Percentiles rank a stretch among this genome's conserved stretches.
phyloP scores from a whole-genome alignment of 179 eudicot species.

The Camellia oleifera region DNA sequence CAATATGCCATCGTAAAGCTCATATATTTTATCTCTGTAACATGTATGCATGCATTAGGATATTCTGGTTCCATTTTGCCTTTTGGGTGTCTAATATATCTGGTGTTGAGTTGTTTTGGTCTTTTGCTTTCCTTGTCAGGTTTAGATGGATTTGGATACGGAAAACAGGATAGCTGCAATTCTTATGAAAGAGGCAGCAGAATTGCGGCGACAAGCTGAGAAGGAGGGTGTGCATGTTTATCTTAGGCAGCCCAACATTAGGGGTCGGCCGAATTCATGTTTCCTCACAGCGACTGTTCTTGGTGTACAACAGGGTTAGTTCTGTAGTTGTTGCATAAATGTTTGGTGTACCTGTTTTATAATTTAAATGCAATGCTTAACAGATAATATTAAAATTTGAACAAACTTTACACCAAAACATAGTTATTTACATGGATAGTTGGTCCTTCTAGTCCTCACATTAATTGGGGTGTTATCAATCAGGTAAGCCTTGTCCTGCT shows the following conservation, averaged over 20 bases:
- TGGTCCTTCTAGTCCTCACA: too few relatives aligned
- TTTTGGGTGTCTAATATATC: neutral
- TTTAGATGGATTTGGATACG: conserved; percentile 75
- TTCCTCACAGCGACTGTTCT: conserved; percentile 84
- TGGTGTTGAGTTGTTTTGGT: neutral
- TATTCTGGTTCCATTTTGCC: neutral
- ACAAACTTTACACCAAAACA: neutral
- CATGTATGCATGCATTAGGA: neutral
- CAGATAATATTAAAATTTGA: neutral
- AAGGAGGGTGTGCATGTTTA: conserved; percentile 54
- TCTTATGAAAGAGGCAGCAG: conserved; percentile 84
- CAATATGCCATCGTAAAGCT: neutral
- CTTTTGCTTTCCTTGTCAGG: conserved; percentile 7
- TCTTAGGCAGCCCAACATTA: conserved; percentile 61
- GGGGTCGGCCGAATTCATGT: conserved; percentile 92
- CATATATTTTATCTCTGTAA: neutral
- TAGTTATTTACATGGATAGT: too few relatives aligned
- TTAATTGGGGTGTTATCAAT: too few relatives aligned
- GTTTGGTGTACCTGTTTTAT: neutral
- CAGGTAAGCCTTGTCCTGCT: too few relatives aligned
- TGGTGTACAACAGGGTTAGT: conserved; percentile 83
- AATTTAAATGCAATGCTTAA: neutral
- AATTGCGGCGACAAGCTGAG: conserved; percentile 79
- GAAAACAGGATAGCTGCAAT: conserved; percentile 84
- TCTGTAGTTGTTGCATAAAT: neutral